Conservation (phyloP, 148 eudicot species). For the Vaccinium darrowii region DNA sequence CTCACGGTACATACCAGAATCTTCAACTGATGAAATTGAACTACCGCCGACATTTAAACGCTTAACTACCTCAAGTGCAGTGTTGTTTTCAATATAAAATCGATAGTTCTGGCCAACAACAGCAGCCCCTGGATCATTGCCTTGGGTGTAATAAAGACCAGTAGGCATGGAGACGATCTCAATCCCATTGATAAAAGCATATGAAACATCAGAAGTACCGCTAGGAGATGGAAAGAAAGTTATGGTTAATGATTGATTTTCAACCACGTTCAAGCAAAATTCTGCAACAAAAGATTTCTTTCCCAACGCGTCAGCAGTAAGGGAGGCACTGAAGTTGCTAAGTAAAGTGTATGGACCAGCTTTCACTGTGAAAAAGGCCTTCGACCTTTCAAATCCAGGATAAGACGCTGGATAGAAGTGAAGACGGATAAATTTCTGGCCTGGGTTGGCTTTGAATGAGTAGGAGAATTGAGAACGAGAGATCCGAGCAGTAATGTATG, state of each 20-base stretch:
- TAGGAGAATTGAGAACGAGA: slow-evolving; percentile 9
- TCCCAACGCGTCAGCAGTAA: not conserved
- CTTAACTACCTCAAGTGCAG: slow-evolving; percentile 20
- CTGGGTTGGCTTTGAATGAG: not conserved
- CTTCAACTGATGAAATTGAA: not conserved
- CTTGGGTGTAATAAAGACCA: slow-evolving; percentile 21
- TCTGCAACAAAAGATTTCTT: not conserved
- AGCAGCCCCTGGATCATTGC: not conserved
- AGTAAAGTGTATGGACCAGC: slow-evolving; percentile 18
- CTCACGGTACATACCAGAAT: slow-evolving; percentile 24
- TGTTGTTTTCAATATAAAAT: not conserved
- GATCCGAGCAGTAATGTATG: slow-evolving; percentile 16
- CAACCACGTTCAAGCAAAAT: not conserved
- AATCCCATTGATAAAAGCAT: slow-evolving; percentile 35
- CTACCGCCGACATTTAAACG: slow-evolving; percentile 18
- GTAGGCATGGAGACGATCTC: slow-evolving; percentile 26
- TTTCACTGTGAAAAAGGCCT: slow-evolving; percentile 21
- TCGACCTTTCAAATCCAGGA: slow-evolving; percentile 14
- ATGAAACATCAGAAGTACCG: not conserved
- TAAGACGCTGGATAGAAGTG: slow-evolving; percentile 17
- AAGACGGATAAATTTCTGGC: slow-evolving; percentile 19
- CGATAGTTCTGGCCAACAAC: slow-evolving; percentile 2
- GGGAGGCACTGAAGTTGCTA: not conserved
- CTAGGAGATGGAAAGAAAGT: not conserved
- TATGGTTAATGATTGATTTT: not conserved